Base-by-base conservation (phyloP, 805 yeast species). In the Torulaspora maleeae region DNA sequence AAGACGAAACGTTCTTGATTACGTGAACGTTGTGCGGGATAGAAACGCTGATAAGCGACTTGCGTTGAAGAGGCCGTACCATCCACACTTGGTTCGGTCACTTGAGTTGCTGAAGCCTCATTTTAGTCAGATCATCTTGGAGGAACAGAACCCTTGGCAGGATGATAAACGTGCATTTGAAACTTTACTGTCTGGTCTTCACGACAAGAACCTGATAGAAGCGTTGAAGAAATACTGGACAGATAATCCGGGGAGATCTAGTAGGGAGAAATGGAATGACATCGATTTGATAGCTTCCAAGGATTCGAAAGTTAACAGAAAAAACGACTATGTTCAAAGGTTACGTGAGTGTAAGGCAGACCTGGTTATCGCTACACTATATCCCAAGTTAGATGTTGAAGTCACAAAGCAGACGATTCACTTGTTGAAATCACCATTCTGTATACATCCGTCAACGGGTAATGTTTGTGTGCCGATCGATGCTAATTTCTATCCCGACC, bases 361-460 rank as follows among this genome's bases (percentile, higher is more conserved):
- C 55, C 74, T 88, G 47, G 81, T 91, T 17, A 66, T 93, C 30
- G 82, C 80, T 50, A 83, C 85, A 49, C 68, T 88, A 71, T 91
- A 91, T 65, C 99, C 99, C 35, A 77, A 96, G 58, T 73, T 93
- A 50, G 99, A 93, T 77, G 81, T 86, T 39, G 95, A 90, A 65
- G 99, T 93, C 28, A 85, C 98, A 6, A 77, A 83, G 54, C 93
- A 86, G 63, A 74, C 90, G 59, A 87, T 82, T 68, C 99, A 93
- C 71, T 80, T 93, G 67, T 76, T 93, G 56, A 93, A 93, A 63
- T 86, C 97, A 1, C 99, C 99, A 13, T 93, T 93, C 64, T 91
- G 98, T 70, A 82, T 93, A 35, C 99, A 93, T 64, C 99, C 99
- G 1, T 82, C 88, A 2, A 93, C 99, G 0, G 96, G 96, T 6